Percentiles rank a stretch among this genome's conserved stretches.
These are phyloP conservation scores for Starmerella apis DNA, from an alignment of 805 yeast genomes.

Conservation along the genomic window DNA sequence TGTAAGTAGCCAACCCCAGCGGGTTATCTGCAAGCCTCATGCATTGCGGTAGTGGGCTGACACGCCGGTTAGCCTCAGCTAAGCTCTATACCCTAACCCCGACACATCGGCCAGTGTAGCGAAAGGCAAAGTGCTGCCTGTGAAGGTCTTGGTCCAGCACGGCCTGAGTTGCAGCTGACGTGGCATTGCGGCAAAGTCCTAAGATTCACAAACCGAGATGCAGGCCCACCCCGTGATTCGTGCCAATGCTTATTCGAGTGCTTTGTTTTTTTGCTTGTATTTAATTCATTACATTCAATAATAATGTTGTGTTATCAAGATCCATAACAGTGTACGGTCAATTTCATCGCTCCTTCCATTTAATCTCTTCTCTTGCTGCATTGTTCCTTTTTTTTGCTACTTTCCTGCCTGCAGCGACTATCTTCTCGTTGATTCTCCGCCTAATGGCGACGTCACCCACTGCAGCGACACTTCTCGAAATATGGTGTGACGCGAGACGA, in stretches of 20 bases:
- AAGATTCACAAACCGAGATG: neutral
- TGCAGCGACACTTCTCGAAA: constrained; percentile 5
- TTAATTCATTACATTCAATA: no score
- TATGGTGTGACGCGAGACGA: neutral
- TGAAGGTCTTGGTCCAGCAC: neutral
- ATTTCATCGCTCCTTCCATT: no score
- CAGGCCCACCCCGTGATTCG: neutral
- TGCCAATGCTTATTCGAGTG: neutral
- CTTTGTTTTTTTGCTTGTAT: neutral
- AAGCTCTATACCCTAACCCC: neutral
- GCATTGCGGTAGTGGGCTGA: constrained; percentile 8
- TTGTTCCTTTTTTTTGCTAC: no score
- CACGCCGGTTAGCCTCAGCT: neutral
- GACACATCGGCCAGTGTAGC: neutral
- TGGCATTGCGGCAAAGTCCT: constrained; percentile 1
- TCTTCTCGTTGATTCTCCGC: no score
- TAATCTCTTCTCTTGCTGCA: no score
- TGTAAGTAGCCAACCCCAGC: neutral
- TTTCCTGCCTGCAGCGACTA: no score
- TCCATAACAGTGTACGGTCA: no score
- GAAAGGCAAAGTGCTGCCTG: neutral
- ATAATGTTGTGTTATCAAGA: no score
- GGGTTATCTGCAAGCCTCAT: constrained; percentile 3
- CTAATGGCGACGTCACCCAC: constrained; percentile 5
- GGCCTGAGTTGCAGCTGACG: constrained; percentile 1